A percentile compares a stretch with the other conserved stretches of the same genome.
phyloP scores from a whole-genome alignment of 2,329 filamentous ascomycete species.

The Fusarium nisikadoi region DNA sequence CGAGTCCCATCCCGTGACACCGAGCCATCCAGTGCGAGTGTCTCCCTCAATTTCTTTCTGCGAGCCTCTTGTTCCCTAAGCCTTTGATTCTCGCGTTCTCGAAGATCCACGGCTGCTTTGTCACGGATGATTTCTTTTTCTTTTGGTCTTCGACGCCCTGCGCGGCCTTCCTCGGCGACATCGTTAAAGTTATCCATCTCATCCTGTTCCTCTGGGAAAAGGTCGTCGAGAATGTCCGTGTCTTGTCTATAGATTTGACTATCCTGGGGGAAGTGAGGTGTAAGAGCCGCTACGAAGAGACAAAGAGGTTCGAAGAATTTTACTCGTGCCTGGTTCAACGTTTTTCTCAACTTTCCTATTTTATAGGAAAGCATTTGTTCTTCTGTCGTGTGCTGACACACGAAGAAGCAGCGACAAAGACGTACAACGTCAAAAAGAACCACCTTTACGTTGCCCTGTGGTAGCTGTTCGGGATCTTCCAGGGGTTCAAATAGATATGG shows the following conservation, averaged over 20 bases:
- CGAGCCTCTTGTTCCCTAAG: constrained; percentile 65
- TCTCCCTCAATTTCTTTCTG: constrained; percentile 57
- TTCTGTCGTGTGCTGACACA: constrained; percentile 40
- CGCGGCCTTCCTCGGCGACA: constrained; percentile 32
- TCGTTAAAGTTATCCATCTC: constrained; percentile 8
- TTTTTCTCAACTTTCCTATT: constrained; percentile 30
- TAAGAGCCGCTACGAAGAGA: constrained; percentile 43
- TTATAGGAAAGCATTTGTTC: constrained; percentile 31
- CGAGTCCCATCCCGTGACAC: constrained; percentile 58
- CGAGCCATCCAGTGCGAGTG: constrained; percentile 56
- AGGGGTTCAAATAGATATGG: constrained; percentile 34
- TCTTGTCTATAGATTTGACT: constrained; percentile 48
- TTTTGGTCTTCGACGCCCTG: constrained; percentile 41
- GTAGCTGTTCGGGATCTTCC: constrained; percentile 13
- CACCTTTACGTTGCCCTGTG: constrained; percentile 12
- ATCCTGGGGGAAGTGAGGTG: constrained; percentile 46
- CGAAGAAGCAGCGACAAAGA: constrained; percentile 47
- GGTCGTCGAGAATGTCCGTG: constrained; percentile 27
- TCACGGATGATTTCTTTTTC: constrained; percentile 52
- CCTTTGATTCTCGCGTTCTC: constrained; percentile 65
- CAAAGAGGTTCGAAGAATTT: constrained; percentile 40
- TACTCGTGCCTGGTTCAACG: constrained; percentile 9
- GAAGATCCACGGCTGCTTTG: constrained; percentile 59
- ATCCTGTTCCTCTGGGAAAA: constrained; percentile 14
- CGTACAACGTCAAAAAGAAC: constrained; percentile 47